Evolutionary conservation across 345 rosid species (phyloP), one percentile per base, ranked within the genome.

Genomic region (Eucalyptus cloeziana): DNA sequence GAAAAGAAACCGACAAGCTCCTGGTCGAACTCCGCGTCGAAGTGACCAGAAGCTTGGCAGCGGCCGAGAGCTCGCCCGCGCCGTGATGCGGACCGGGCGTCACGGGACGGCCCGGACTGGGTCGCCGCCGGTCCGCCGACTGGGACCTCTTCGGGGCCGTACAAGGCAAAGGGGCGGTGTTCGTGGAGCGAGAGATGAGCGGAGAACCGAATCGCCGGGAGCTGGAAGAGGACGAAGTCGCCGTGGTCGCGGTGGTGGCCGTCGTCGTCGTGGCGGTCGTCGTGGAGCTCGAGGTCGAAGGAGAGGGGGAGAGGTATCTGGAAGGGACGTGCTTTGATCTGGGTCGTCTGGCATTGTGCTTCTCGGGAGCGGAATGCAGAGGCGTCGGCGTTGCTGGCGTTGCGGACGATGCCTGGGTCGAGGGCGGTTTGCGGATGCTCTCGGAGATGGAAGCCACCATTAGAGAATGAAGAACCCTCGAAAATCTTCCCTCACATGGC

Each of bases 1-100:
- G 99, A 87, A 97, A 97, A 3, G 99, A 95, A 89, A 97, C 99
- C 49, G 98, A 94, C 89, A 97, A 93, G 87, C 98, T 97, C 90
- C 99, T 90, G 1, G 99, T 94, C 25, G 98, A 97, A 92, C 98
- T 96, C 91, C 99, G 90, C 1, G 99, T 93, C 17, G 99, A 97
- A 92, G 98, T 96, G 88, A 97, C 93, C 89, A 95, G 90, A 37
- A 86, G 49, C 97, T 86, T 86, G 45, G 95, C 90, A 0, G 97
- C 96, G 79, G 95, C 92, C 13, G 96, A 94, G 91, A 94, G 89
- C 90, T 93, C 96, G 47, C 92, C 62, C 13, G 79, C 91, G 90
- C 92, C 93, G 91, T 86, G 90, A 87, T 87, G 92, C 21, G 94
- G 92, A 51, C 88, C 92, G 67, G 93, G 92, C 67, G 93, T 90